A percentile compares a stretch with the other conserved stretches of the same genome.
These are phyloP conservation scores for Chamaecyparis obtusa DNA, from an alignment of 75 land plant species.

Conservation along the genomic window DNA sequence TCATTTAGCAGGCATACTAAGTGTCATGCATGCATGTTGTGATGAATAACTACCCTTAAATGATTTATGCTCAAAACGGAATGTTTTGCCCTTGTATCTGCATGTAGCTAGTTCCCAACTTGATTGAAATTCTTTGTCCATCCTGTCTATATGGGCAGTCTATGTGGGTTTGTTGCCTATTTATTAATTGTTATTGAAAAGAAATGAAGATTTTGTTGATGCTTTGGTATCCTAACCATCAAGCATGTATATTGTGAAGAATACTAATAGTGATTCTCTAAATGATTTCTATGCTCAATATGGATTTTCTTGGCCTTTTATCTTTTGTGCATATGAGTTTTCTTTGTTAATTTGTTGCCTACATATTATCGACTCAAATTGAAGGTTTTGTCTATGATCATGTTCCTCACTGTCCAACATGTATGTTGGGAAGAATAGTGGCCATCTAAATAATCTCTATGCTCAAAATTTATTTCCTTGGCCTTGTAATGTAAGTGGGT, in stretches of 20 bases:
- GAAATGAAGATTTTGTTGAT: not conserved
- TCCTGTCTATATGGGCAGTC: not conserved
- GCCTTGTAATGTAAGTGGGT: slow-evolving; percentile 60
- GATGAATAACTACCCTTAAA: not conserved
- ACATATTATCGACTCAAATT: not conserved
- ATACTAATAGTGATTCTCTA: not conserved
- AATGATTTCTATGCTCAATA: not conserved
- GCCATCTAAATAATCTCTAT: not conserved
- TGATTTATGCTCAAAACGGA: not conserved
- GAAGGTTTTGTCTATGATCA: too few relatives aligned
- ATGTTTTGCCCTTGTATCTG: not conserved
- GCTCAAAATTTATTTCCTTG: not conserved
- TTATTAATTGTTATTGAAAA: not conserved
- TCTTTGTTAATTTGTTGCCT: not conserved
- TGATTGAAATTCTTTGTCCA: not conserved
- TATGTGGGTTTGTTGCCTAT: not conserved
- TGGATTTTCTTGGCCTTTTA: not conserved
- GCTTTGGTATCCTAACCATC: not conserved
- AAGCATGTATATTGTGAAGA: not conserved
- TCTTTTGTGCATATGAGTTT: too few relatives aligned
- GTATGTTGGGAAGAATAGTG: not conserved
- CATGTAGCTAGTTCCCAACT: not conserved
- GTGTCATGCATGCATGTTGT: not conserved
- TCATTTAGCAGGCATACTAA: not conserved
- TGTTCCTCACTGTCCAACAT: not conserved